Evolutionary conservation across 2,329 filamentous ascomycete genomes (phyloP), one percentile per base, ranked within the genome.

Genomic region (Sphaerulina populicola): DNA sequence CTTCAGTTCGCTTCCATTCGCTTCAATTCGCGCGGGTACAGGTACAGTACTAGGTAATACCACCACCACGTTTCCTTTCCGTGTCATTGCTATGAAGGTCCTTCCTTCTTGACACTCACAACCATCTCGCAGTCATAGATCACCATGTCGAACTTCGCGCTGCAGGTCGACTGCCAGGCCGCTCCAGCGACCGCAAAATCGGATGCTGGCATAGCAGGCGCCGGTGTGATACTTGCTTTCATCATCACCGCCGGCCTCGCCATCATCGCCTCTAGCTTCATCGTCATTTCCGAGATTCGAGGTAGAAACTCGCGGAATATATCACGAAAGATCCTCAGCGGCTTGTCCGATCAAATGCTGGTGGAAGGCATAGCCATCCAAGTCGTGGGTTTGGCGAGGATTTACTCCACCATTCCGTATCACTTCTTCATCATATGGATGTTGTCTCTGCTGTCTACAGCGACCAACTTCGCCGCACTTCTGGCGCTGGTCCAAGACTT

Each of bases 351-450:
- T 66, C 81, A 85, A 62, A 81, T 85, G 66, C 80, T 85, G 64
- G 71, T 85, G 49, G 81, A 80, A 14, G 81, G 82, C 37, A 84
- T 85, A 63, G 81, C 78, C n/a, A 78, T 86, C 51, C 81, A 85
- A 64, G 73, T 72, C 51, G 73, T 85, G 21, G 82, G 78, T 0
- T 74, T 86, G 1, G 77, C 77, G 4, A 80, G 81, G 61, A 76
- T 78, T 62, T 68, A 74, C 41, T 71, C 71, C 4, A 75, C 85
- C 64, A 74, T 82, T 0, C 76, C 80, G 0, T 86, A 86, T 63
- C 82, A 86, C 67, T 84, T 85, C 70, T 85, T 85, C 69, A 75
- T 85, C 49, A 77, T 85, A 57, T 85, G 81, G 82, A 81, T 84
- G 70, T 69, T 85, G 1, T 80, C 79, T 0, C 67, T 83, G 10